These are phyloP conservation scores for Fusarium globosum DNA, from an alignment of 2,329 filamentous ascomycete genomes.

Conservation along the genomic window DNA sequence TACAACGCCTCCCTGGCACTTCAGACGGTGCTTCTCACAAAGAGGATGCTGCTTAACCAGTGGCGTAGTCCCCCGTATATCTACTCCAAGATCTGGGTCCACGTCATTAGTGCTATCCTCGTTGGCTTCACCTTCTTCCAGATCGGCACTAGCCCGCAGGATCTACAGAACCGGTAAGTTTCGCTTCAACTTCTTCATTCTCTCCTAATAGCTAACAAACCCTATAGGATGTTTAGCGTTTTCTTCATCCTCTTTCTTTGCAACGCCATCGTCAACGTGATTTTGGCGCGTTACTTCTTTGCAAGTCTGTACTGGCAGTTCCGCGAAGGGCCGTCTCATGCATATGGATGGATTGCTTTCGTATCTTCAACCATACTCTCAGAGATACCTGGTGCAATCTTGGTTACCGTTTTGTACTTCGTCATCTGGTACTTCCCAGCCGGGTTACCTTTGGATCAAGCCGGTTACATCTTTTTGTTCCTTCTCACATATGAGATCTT, in stretches of 20 bases:
- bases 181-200: rapidly evolving
- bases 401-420: not conserved
- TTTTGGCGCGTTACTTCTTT: not conserved
- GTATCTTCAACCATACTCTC: not conserved
- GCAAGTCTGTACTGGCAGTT: not conserved
- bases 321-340: not conserved
- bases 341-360: not conserved
- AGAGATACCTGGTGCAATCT: not conserved
- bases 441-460: not conserved
- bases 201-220: rapidly evolving
- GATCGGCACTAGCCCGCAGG: not conserved
- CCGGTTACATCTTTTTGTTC: not conserved
- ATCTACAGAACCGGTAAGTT: not conserved
- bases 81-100: not conserved
- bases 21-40: not conserved
- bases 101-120: not conserved
- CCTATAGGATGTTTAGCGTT: not conserved
- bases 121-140: not conserved
- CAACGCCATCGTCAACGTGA: not conserved
- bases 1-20: not conserved
- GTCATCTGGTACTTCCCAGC: not conserved
- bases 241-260: not conserved
- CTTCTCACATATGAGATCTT: not conserved
- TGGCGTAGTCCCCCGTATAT: not conserved
- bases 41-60: not conserved